Percentiles rank a stretch among this genome's conserved stretches.
Evolutionary conservation across 192 early-diverging fungal species (phyloP).

Genomic region (Gigaspora rosea): DNA sequence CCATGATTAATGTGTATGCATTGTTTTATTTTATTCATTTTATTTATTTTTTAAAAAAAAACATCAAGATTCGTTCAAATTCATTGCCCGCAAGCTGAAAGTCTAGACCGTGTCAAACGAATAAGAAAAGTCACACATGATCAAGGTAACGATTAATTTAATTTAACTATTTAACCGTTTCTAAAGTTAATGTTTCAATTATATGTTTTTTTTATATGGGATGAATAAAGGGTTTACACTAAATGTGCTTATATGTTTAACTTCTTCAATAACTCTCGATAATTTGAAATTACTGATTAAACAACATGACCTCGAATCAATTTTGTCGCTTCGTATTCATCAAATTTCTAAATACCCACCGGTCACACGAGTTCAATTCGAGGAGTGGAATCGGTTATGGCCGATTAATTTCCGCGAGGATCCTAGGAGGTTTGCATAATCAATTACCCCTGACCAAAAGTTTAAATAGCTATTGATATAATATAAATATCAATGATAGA

Average conservation of each 20-base stretch:
- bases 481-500: constrained; percentile 28
- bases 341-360: constrained; percentile 66
- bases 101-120: constrained; percentile 50
- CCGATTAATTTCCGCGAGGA: constrained; percentile 77
- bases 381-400: constrained; percentile 80
- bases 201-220: neutral
- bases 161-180: neutral
- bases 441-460: neutral
- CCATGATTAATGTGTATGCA: neutral
- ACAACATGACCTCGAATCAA: constrained; percentile 31
- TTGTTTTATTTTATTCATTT: neutral
- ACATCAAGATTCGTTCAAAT: constrained; percentile 49
- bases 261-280: constrained; percentile 26
- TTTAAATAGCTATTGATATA: neutral
- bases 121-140: constrained; percentile 36
- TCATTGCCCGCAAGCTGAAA: constrained; percentile 41
- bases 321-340: constrained; percentile 38
- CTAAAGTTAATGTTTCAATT: neutral
- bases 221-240: constrained; percentile 30
- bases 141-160: neutral
- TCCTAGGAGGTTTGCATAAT: constrained; percentile 35
- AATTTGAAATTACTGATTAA: constrained; percentile 35
- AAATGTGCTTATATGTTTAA: constrained; percentile 44
- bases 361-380: constrained; percentile 68
- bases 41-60: neutral